A percentile compares a stretch with the other conserved stretches of the same genome.
Conservation (phyloP, 208 protist species). For the Trypanosoma vivax region DNA sequence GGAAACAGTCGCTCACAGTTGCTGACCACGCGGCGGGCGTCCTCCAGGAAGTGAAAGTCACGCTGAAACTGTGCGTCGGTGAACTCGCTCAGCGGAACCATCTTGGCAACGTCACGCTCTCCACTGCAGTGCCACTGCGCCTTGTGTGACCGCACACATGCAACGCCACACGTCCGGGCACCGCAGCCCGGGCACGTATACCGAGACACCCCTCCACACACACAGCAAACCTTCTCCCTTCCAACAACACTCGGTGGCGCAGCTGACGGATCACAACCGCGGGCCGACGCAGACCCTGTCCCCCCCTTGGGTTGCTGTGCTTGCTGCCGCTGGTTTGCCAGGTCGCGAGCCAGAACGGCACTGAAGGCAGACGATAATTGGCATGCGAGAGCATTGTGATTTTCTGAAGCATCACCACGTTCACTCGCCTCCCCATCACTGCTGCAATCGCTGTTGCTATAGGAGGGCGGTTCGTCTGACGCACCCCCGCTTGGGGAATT, state of each 20-base stretch:
- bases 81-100: slow-evolving; percentile 60
- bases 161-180: slow-evolving; percentile 65
- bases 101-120: slow-evolving; percentile 41
- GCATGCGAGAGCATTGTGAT: slow-evolving; percentile 2
- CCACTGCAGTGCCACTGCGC: slow-evolving; percentile 53
- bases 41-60: slow-evolving; percentile 79
- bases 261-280: neutral
- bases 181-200: slow-evolving; percentile 81
- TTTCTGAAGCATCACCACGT: neutral
- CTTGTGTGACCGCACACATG: slow-evolving; percentile 76
- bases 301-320: neutral
- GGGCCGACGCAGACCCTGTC: neutral
- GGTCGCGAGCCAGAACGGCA: slow-evolving; percentile 26
- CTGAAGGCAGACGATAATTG: slow-evolving; percentile 21
- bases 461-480: neutral
- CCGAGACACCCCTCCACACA: slow-evolving; percentile 43
- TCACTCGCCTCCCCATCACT: slow-evolving; percentile 1
- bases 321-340: slow-evolving; percentile 8
- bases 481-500: neutral
- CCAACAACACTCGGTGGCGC: neutral
- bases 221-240: slow-evolving; percentile 36
- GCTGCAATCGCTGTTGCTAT: neutral
- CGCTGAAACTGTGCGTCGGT: slow-evolving; percentile 64
- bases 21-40: slow-evolving; percentile 55
- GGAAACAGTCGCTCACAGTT: slow-evolving; percentile 66